Conservation (phyloP, 2,329 filamentous ascomycete species). For the Fusarium anguioides region DNA sequence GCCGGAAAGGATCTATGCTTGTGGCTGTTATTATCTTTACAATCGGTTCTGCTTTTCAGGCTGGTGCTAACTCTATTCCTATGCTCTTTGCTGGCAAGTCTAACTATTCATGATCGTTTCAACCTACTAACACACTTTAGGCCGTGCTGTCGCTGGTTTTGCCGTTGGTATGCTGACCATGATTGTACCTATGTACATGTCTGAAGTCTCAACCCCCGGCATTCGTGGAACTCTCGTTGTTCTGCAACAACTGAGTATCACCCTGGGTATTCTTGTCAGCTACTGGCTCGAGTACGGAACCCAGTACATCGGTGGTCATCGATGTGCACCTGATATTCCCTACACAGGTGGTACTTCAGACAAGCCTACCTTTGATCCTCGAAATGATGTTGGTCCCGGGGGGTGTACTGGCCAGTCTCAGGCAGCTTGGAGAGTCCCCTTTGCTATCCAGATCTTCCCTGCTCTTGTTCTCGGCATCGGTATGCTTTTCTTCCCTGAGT, state of each 20-base stretch:
- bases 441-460: slow-evolving; percentile 47
- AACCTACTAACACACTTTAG: neutral
- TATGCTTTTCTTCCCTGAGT: slow-evolving; percentile 42
- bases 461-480: slow-evolving; percentile 42
- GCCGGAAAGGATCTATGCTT: slow-evolving; percentile 49
- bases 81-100: slow-evolving; percentile 54
- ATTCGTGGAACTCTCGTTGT: slow-evolving; percentile 60
- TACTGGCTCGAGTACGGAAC: slow-evolving; percentile 50
- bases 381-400: neutral
- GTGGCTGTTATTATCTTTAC: slow-evolving; percentile 50
- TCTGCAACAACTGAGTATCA: slow-evolving; percentile 52
- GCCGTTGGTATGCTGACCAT: slow-evolving; percentile 41
- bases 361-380: neutral
- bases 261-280: slow-evolving; percentile 46
- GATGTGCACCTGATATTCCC: neutral
- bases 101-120: too few relatives aligned
- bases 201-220: slow-evolving; percentile 60
- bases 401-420: neutral
- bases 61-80: slow-evolving; percentile 52
- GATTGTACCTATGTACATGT: slow-evolving; percentile 57
- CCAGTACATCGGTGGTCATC: slow-evolving; percentile 37
- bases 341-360: neutral
- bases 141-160: neutral
- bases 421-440: slow-evolving; percentile 47
- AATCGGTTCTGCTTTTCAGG: slow-evolving; percentile 58